phyloP scores from a whole-genome alignment of 176 grass and related monocot species.

The Hsuehochloa calcarea region DNA sequence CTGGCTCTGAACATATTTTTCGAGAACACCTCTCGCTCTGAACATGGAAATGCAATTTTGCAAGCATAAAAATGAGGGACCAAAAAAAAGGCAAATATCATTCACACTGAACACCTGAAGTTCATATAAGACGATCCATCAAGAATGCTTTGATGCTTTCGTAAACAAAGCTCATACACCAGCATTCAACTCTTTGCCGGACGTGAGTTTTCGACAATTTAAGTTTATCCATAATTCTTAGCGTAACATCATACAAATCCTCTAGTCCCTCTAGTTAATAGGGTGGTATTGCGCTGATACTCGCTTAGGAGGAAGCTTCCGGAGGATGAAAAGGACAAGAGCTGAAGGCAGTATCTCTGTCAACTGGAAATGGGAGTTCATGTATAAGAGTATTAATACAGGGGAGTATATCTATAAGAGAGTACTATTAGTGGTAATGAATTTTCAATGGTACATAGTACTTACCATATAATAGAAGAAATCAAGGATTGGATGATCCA shows the following conservation, averaged over 20 bases:
- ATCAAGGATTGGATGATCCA: conserved; percentile 89
- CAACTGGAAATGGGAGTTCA: conserved; percentile 41
- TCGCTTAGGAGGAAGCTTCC: conserved; percentile 89
- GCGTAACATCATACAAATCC: conserved; percentile 12
- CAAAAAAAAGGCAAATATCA: background rate
- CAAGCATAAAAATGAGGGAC: background rate
- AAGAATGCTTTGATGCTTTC: background rate
- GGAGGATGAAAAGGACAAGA: conserved; percentile 88
- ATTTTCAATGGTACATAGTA: conserved; percentile 31
- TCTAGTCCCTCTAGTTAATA: conserved; percentile 65
- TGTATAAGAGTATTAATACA: conserved; percentile 3
- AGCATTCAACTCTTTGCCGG: conserved; percentile 21
- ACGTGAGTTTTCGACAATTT: background rate
- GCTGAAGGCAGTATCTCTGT: conserved; percentile 91
- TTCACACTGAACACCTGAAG: background rate
- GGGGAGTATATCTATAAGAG: background rate
- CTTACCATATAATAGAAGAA: conserved; percentile 89
- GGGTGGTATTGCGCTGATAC: conserved; percentile 84
- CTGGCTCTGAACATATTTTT: too few species aligned
- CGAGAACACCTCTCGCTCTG: too few species aligned
- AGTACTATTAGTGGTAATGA: background rate
- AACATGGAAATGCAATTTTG: background rate
- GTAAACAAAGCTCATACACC: conserved; percentile 26
- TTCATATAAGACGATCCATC: conserved; percentile 6
- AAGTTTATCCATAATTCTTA: conserved; percentile 16